A percentile compares a stretch with the other conserved stretches of the same genome.
Conservation (phyloP, 75 land plant genomes). For the Cunninghamia lanceolata region DNA sequence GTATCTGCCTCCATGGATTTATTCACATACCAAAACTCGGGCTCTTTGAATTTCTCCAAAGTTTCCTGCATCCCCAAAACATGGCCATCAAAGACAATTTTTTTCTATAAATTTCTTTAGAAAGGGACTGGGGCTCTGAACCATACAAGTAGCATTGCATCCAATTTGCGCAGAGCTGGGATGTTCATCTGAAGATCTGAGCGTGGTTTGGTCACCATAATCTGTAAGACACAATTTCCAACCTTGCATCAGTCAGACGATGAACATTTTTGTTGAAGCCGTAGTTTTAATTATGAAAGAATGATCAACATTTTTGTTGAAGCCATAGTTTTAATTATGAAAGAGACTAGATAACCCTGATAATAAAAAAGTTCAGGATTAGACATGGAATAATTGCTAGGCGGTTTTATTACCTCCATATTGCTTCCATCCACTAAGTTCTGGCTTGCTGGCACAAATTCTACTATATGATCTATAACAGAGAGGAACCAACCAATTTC, state of each 20-base stretch:
- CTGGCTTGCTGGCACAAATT: slow-evolving; percentile 69
- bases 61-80: slow-evolving; percentile 36
- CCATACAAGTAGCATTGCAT: slow-evolving; percentile 80
- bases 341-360: not conserved
- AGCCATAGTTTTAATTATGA: not conserved
- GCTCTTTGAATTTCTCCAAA: slow-evolving; percentile 62
- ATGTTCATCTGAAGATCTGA: slow-evolving; percentile 82
- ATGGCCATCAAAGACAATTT: not conserved
- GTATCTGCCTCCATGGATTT: slow-evolving; percentile 38
- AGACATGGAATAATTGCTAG: not conserved
- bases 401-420: slow-evolving; percentile 59
- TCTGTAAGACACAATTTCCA: slow-evolving; percentile 34
- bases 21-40: slow-evolving; percentile 81
- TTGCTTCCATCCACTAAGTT: slow-evolving; percentile 43
- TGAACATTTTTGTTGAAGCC: not conserved
- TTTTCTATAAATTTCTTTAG: not conserved
- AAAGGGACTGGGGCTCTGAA: not conserved
- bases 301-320: no score
- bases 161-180: slow-evolving; percentile 87
- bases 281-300: not conserved
- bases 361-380: not conserved
- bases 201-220: slow-evolving; percentile 73
- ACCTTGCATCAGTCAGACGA: not conserved
- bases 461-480: slow-evolving; percentile 62
- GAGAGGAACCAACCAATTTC: slow-evolving; percentile 73